Conservation (phyloP, 495 filamentous ascomycete species). For the Daldinia decipiens region DNA sequence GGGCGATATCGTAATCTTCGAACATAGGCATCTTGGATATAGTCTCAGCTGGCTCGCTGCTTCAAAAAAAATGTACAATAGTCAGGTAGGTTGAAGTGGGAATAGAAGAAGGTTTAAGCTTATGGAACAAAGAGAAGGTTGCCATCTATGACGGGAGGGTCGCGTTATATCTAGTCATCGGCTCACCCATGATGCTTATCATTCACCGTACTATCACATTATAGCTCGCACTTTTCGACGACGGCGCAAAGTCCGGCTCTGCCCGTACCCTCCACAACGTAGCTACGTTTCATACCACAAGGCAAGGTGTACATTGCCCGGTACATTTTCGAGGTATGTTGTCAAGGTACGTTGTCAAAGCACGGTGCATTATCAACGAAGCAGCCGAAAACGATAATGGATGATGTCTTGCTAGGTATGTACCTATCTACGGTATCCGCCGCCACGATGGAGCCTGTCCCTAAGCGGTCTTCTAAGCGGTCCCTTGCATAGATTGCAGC, state of each 20-base stretch:
- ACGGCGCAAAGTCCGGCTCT: slow-evolving; percentile 25
- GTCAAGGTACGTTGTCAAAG: slow-evolving; percentile 2
- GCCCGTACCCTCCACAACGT: slow-evolving; percentile 6
- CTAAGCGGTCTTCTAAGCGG: slow-evolving; percentile 11
- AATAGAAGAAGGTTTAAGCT: slow-evolving; percentile 12
- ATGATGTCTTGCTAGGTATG: background rate
- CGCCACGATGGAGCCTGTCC: slow-evolving; percentile 30
- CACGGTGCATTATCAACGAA: background rate
- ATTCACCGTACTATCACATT: slow-evolving; percentile 23
- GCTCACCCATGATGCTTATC: slow-evolving; percentile 3
- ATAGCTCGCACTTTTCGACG: slow-evolving; percentile 23
- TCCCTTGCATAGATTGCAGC: slow-evolving; percentile 39
- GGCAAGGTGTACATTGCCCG: background rate
- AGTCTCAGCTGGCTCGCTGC: background rate
- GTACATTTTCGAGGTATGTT: slow-evolving; percentile 1
- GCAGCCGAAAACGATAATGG: background rate
- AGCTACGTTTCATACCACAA: slow-evolving; percentile 18
- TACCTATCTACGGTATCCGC: slow-evolving; percentile 15
- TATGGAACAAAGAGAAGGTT: slow-evolving; percentile 25
- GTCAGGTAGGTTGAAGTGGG: background rate
- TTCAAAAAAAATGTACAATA: slow-evolving; percentile 9
- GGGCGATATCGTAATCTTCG: slow-evolving; percentile 66
- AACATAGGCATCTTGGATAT: slow-evolving; percentile 68
- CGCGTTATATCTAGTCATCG: slow-evolving; percentile 40
- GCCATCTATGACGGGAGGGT: slow-evolving; percentile 26